phyloP scores from a whole-genome alignment of 2,329 filamentous ascomycete species.

The Aureobasidium namibiae region DNA sequence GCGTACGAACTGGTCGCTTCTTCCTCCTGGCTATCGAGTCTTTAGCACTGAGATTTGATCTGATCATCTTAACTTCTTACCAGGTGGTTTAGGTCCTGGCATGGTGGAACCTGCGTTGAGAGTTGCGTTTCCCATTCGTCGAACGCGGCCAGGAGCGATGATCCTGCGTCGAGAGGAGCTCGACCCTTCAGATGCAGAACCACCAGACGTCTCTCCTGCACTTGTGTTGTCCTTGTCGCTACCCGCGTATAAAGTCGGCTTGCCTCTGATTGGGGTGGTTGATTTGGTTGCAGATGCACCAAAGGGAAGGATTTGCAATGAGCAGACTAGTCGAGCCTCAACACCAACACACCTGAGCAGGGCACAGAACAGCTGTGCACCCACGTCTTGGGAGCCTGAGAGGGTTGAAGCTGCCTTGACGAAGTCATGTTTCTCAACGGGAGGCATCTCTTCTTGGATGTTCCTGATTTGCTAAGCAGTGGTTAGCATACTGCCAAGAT shows the following conservation, averaged over 20 bases:
- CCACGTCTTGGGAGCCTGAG: conserved; percentile 78
- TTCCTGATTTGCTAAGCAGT: conserved; percentile 4
- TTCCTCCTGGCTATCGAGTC: conserved; percentile 30
- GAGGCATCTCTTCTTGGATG: conserved; percentile 28
- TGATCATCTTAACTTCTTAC: conserved; percentile 2
- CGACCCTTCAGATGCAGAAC: conserved; percentile 12
- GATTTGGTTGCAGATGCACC: conserved; percentile 40
- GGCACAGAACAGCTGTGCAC: conserved; percentile 84
- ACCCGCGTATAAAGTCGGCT: conserved; percentile 27
- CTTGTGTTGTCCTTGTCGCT: conserved; percentile 14
- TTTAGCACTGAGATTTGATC: conserved; percentile 22
- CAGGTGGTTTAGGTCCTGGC: conserved; percentile 11
- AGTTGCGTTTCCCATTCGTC: conserved; percentile 26
- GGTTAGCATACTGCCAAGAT: conserved; percentile 12
- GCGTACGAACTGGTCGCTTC: conserved; percentile 51
- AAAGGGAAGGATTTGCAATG: conserved; percentile 74
- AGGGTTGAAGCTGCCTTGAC: conserved; percentile 58
- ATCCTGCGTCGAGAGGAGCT: conserved; percentile 3
- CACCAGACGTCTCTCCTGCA: conserved; percentile 16
- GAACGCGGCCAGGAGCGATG: conserved; percentile 16
- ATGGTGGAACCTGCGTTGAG: conserved; percentile 14
- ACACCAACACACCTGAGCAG: conserved; percentile 76
- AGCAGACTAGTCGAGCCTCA: conserved; percentile 77
- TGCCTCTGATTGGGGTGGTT: conserved; percentile 34
- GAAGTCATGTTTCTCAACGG: conserved; percentile 66